Percentiles rank a stretch among this genome's conserved stretches.
phyloP scores from a whole-genome alignment of 31 red algal species.

The Endocladia muricata region DNA sequence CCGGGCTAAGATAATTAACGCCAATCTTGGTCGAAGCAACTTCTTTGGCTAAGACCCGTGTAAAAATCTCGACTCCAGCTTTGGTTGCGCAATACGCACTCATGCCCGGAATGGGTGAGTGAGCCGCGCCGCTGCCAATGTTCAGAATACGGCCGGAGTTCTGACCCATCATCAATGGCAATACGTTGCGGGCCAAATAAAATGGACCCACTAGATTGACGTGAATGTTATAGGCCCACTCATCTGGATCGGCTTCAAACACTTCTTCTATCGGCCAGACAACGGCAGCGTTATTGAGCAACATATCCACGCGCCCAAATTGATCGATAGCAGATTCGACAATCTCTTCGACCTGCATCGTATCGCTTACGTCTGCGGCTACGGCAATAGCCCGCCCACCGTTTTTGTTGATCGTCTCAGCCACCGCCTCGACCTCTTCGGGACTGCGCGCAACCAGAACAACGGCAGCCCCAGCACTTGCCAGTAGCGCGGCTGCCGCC shows the following conservation, averaged over 20 bases:
- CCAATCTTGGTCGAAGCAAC: not conserved
- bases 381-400: not conserved
- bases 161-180: not conserved
- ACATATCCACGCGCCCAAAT: not conserved
- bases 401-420: not conserved
- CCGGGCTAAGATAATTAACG: not conserved
- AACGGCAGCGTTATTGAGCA: not conserved
- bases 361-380: not conserved
- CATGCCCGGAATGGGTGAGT: not conserved
- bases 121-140: not conserved
- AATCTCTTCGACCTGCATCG: not conserved
- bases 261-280: not conserved
- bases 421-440: not conserved
- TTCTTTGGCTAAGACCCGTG: not conserved
- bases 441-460: slow-evolving; percentile 22
- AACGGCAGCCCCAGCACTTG: slow-evolving; percentile 44
- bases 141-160: not conserved
- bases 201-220: not conserved
- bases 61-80: not conserved
- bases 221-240: not conserved
- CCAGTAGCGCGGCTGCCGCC: slow-evolving; percentile 35
- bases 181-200: not conserved
- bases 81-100: not conserved
- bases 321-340: not conserved
- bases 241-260: not conserved